phyloP scores from a whole-genome alignment of 352 stramenopile genomes.

The Globisporangium solare region DNA sequence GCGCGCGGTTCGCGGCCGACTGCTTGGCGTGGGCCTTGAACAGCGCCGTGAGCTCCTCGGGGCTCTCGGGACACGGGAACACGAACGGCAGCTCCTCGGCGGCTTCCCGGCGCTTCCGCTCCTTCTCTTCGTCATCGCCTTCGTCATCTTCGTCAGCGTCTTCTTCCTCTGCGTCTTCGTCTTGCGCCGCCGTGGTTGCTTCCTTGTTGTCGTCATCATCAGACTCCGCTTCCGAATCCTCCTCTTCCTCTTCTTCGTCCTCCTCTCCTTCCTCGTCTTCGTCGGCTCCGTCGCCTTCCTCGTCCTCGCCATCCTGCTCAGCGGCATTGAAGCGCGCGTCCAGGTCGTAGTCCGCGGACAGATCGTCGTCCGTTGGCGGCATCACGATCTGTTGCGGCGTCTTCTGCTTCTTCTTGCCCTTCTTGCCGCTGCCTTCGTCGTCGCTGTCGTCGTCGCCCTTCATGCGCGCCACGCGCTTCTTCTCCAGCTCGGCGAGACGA shows the following conservation, averaged over 20 bases:
- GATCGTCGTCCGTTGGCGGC: slow-evolving; percentile 85
- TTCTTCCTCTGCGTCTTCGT: slow-evolving; percentile 52
- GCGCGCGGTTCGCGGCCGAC: slow-evolving; percentile 58
- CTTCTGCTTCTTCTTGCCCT: slow-evolving; percentile 46
- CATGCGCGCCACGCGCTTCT: slow-evolving; percentile 93
- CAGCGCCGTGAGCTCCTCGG: slow-evolving; percentile 86
- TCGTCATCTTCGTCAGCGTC: slow-evolving; percentile 85
- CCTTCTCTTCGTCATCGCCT: slow-evolving; percentile 42
- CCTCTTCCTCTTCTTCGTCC: slow-evolving; percentile 47
- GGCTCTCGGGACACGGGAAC: slow-evolving; percentile 91
- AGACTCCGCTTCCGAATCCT: slow-evolving; percentile 41
- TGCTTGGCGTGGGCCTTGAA: slow-evolving; percentile 87
- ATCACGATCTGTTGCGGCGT: slow-evolving; percentile 61
- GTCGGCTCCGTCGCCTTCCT: slow-evolving; percentile 49
- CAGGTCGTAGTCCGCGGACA: slow-evolving; percentile 83
- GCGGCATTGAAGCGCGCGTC: slow-evolving; percentile 46
- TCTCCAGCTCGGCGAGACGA: slow-evolving; percentile 89
- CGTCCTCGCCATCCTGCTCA: slow-evolving; percentile 48
- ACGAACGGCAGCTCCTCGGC: slow-evolving; percentile 91
- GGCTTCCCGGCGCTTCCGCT: slow-evolving; percentile 38
- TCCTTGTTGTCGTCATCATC: slow-evolving; percentile 52
- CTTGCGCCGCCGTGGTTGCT: slow-evolving; percentile 23
- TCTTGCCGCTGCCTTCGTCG: slow-evolving; percentile 35
- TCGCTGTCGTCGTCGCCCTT: slow-evolving; percentile 83
- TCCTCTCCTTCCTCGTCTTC: slow-evolving; percentile 71